Percentiles rank a stretch among this genome's conserved stretches.
Evolutionary conservation across 208 protist genomes (phyloP).

Genomic region (Willaertia magna): DNA sequence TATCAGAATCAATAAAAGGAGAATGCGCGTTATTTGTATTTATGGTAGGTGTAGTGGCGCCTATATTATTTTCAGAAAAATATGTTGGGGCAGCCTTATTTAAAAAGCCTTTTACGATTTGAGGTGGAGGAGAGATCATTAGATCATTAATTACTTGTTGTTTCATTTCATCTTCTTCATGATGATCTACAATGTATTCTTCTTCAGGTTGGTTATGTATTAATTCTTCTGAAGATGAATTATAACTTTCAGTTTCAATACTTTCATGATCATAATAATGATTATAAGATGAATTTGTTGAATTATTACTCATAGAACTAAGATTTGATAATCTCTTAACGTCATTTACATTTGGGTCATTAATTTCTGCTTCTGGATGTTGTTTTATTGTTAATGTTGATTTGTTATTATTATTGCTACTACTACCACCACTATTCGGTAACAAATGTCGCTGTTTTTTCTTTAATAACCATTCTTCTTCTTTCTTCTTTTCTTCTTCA

Average conservation of each 20-base stretch:
- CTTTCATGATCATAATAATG: neutral
- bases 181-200: too few species aligned
- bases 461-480: neutral
- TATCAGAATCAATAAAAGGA: neutral
- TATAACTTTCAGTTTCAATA: neutral
- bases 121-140: neutral
- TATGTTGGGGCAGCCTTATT: neutral
- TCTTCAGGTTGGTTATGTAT: too few species aligned
- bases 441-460: neutral
- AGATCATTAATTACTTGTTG: neutral
- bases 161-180: neutral
- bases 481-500: neutral
- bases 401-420: neutral
- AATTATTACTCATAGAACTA: too few species aligned
- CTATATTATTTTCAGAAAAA: neutral
- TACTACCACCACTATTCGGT: neutral
- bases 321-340: too few species aligned
- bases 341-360: too few species aligned
- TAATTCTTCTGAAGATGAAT: neutral
- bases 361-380: too few species aligned
- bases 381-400: too few species aligned
- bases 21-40: neutral
- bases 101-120: neutral
- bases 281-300: too few species aligned
- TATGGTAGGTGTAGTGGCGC: neutral